Base-by-base conservation (phyloP, 257 asterid species). In the Paraleonurus japonicus region DNA sequence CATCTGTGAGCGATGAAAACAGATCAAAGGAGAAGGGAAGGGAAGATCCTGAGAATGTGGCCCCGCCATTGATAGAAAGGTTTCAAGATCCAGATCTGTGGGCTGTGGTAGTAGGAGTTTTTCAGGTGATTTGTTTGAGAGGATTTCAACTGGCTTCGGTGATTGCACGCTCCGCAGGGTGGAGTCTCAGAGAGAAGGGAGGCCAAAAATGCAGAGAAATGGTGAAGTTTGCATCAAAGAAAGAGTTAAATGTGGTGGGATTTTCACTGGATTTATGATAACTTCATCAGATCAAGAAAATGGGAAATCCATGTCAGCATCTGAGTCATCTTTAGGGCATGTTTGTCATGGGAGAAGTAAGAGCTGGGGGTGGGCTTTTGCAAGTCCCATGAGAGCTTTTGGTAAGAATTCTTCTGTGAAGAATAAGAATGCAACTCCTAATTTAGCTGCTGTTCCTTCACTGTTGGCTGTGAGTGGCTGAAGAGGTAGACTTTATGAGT, bases 361-460 rank as follows among this genome's bases (percentile, higher is more conserved):
- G 65, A 94, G 96, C 71, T 94, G 97, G 98, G 95, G 90, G 0
- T 91, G 98, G 97, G 97, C 96, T 55, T 79, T 92, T 76, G 98
- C 98, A 30, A 89, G 97, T 61, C 99, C 99, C 11, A 87, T 95
- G 85, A 89, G 97, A 64, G 96, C 95, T 43, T 95, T 92, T 75
- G 81, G 80, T 41, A 90, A 86, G 76, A 78, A 84, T 67, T 79
- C 90, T 30, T 10, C 57, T 45, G 85, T 77, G 16, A 89, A 85
- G 5, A 60, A n/a, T 60, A 41, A 80, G 59, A 88, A 80, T 76
- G 63, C 80, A 7, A 62, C 87, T 69, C 94, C 94, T 3, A 86
- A 89, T 71, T 83, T 93, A 83, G 79, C 84, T 74, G 95, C 90
- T 61, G 82, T 86, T 63, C 97, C 97, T 73, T 90, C 98, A 19